Conservation (phyloP, 2,329 filamentous ascomycete genomes). For the Colletotrichum tropicicola region DNA sequence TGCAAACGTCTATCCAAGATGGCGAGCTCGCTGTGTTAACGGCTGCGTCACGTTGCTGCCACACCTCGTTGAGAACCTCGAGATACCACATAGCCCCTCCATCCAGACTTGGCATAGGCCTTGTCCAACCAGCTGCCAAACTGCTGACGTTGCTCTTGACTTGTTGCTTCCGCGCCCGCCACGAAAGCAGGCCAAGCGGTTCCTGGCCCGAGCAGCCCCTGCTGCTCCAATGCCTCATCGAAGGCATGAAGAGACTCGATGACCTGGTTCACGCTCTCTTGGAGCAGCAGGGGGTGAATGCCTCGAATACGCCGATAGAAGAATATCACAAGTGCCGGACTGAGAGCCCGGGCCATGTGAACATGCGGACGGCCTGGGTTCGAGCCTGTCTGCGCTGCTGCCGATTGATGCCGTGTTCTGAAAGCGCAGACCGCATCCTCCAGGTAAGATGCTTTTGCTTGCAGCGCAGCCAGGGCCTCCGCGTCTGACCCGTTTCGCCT, state of each 20-base stretch:
- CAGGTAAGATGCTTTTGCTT: not conserved
- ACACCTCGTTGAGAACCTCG: not conserved
- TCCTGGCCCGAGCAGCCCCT: not conserved
- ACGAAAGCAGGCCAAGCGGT: slow-evolving; percentile 10
- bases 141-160: not conserved
- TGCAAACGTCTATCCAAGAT: slow-evolving; percentile 1
- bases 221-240: not conserved
- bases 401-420: not conserved
- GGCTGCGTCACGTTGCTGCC: not conserved
- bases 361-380: not conserved
- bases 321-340: not conserved
- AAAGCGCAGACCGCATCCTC: not conserved
- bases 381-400: too few relatives aligned
- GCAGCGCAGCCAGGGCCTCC: not conserved
- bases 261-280: not conserved
- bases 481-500: not conserved
- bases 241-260: not conserved
- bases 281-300: not conserved
- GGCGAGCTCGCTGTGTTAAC: not conserved
- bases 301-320: slow-evolving; percentile 1
- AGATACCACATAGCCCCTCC: not conserved
- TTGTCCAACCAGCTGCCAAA: not conserved
- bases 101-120: not conserved
- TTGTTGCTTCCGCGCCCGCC: not conserved
- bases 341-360: not conserved